phyloP scores from a whole-genome alignment of 768 basidiomycete species.

The Termitomyces sp. region DNA sequence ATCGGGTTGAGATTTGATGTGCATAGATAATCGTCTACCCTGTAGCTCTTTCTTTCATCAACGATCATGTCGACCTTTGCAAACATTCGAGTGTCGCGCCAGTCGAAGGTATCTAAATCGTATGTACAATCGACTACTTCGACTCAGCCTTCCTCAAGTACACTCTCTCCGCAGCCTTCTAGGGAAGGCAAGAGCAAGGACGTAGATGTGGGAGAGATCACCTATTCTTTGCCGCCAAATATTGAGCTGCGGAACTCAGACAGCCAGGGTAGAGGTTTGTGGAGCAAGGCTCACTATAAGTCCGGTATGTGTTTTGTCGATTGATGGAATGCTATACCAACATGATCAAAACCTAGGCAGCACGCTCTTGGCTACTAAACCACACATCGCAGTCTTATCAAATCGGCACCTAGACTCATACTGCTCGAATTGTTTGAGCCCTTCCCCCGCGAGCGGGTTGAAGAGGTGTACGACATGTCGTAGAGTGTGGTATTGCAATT shows the following conservation, averaged over 20 bases:
- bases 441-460: conserved; percentile 35
- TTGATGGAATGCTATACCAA: not conserved
- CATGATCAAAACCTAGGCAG: conserved; percentile 42
- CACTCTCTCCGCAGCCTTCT: conserved; percentile 23
- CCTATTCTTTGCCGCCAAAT: conserved; percentile 31
- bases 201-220: not conserved
- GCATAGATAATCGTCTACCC: no score
- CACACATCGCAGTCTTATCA: conserved; percentile 65
- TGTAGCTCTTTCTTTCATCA: not conserved
- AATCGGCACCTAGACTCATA: conserved; percentile 53
- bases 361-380: conserved; percentile 51
- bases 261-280: conserved; percentile 44
- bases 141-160: conserved; percentile 18
- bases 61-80: conserved; percentile 25
- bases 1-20: no score
- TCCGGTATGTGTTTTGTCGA: conserved; percentile 30
- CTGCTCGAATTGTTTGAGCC: conserved; percentile 67
- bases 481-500: conserved; percentile 70
- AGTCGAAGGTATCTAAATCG: conserved; percentile 29
- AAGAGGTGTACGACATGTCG: conserved; percentile 77
- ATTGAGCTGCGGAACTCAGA: conserved; percentile 37
- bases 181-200: conserved; percentile 16
- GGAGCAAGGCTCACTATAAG: conserved; percentile 30
- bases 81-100: conserved; percentile 27
- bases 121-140: conserved; percentile 27